Percentiles rank a stretch among this genome's conserved stretches.
phyloP scores from a whole-genome alignment of 345 rosid species.

The Eucalyptus cloeziana region DNA sequence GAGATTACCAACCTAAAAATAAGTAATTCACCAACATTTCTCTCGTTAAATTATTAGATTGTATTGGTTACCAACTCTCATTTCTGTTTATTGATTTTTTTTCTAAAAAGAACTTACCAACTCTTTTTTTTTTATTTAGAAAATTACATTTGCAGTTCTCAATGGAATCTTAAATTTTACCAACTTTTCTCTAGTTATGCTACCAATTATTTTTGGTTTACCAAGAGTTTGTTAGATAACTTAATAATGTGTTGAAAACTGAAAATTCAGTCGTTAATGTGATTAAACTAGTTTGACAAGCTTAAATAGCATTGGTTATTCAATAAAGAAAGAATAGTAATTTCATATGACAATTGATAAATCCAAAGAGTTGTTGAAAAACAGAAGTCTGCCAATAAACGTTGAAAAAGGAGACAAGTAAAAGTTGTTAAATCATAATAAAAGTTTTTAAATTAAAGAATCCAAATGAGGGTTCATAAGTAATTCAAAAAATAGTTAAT shows the following conservation, averaged over 20 bases:
- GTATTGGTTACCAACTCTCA: background rate
- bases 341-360: background rate
- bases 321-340: background rate
- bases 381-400: background rate
- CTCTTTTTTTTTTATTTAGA: background rate
- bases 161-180: background rate
- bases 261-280: background rate
- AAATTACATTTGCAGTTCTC: background rate
- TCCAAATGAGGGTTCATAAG: background rate
- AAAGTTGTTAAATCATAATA: background rate
- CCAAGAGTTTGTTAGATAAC: background rate
- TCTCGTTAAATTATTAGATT: background rate
- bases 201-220: background rate
- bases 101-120: background rate
- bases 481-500: background rate
- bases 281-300: background rate
- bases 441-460: background rate
- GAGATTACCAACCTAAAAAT: background rate
- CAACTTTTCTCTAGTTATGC: background rate
- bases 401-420: background rate
- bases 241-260: background rate
- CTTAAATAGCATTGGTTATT: background rate
- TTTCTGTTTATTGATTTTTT: background rate
- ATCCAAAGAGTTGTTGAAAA: background rate
- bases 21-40: background rate